Base-by-base conservation (phyloP, 257 asterid genomes). In the Fraxinus anomala region DNA sequence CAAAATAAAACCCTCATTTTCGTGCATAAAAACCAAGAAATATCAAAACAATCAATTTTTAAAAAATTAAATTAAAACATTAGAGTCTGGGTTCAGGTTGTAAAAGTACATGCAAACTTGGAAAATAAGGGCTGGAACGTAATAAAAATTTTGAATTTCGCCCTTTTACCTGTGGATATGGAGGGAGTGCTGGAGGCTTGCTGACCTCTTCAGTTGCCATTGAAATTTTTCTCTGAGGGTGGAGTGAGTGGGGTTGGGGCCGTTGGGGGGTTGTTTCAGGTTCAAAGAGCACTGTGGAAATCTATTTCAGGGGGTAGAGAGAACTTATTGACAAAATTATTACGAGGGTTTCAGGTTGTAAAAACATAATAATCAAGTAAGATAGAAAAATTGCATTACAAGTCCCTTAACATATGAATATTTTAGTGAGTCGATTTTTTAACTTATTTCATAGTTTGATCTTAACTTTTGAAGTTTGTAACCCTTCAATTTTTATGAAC, bases 181-280 rank as follows among this genome's bases (percentile, higher is more conserved):
- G 84, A 76, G 94, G 94, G 51, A 84, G 87, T 12, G 92, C 79
- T 72, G 96, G 83, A 77, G 87, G 85, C 74, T 70, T 85, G 82
- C 56, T 81, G 84, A 79, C 69, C 75, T 84, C 92, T 73, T 88
- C 88, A 77, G 93, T 87, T 75, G 96, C 95, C 97, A 92, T 91
- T 79, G 86, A 83, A 80, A 61, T 7, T 23, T 61, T 61, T 24
- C 70, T 40, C 70, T 73, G 74, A 71, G 75, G 23, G 56, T 77
- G 69, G 87, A 70, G 83, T 80, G 86, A 80, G 37, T 11, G 8
- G 21, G 30, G 34, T 26, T 54, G 51, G 75, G 40, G 75, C 40
- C 1, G 76, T 51, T 73, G 78, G 80, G 73, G 21, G 11, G 28
- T 59, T 72, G 75, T 81, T 74, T 61, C 76, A 76, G 82, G 68